Evolutionary conservation across 805 yeast species (phyloP), one percentile per base, ranked within the genome.

Genomic region (Wickerhamiella sergipiensis): DNA sequence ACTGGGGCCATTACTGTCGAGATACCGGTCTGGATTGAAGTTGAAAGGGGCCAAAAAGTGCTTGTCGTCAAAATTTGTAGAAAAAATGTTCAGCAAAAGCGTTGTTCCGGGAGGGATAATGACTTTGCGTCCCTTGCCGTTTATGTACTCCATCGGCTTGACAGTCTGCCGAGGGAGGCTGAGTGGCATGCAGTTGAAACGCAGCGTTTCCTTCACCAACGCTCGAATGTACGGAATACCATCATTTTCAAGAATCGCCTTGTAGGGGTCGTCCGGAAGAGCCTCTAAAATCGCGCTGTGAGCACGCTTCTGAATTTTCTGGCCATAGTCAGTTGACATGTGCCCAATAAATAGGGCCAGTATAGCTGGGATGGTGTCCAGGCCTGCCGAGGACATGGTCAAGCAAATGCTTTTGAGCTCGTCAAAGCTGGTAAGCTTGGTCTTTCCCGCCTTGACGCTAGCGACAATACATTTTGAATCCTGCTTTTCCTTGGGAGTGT

Each of bases 331-430:
- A 13, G 48, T 47, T 6, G 80, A 71, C 21, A 82, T 63, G 38
- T 78, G 81, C 0, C 81, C 81, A 54, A 81, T 57, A 3, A 79
- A 68, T 55, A 80, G 77, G 54, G 74, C 73, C 48, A 81, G 67
- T 43, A 77, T 80, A 39, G 80, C 66, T 0, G 85, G 79, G 0
- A 80, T 75, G 56, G 81, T 82, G 60, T 82, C 88, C 21, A 82
- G 65, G 0, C 88, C 88, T 10, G 87, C 88, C 57, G 85, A 79
- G 0, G 82, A 78, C 80, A 81, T 76, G 0, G 86, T 79, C 45
- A 82, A 64, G 59, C 86, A 81, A 2, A 79, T 70, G 46, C 83
- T 76, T 45, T 69, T 68, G 46, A 77, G 57, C 57, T 80, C 83
- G 9, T 22, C 55, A 9, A 21, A 26, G 23, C 8, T 57, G 57